Evolutionary conservation across 352 stramenopile species (phyloP).

Genomic region (Pythium periplocum): DNA sequence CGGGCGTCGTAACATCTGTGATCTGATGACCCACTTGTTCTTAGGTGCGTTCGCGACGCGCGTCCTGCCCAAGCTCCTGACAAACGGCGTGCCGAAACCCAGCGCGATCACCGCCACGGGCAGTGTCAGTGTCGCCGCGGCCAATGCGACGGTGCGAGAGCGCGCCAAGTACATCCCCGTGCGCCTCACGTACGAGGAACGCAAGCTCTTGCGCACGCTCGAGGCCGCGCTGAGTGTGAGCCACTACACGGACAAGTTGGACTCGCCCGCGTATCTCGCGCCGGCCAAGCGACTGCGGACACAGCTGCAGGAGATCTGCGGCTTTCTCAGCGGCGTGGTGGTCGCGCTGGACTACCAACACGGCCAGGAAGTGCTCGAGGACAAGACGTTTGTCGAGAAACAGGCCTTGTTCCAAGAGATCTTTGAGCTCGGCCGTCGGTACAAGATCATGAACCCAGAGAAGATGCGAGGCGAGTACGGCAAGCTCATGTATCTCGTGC

Average conservation of each 20-base stretch:
- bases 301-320: constrained; percentile 90
- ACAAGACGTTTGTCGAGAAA: constrained; percentile 89
- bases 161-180: constrained; percentile 96
- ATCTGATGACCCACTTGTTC: constrained; percentile 85
- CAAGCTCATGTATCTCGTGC: constrained; percentile 93
- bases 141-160: constrained; percentile 64
- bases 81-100: constrained; percentile 2
- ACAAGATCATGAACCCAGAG: constrained; percentile 99
- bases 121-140: constrained; percentile 16
- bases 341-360: constrained; percentile 86
- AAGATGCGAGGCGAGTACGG: constrained; percentile 97
- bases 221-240: constrained; percentile 91
- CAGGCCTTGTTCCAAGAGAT: constrained; percentile 86
- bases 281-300: constrained; percentile 78
- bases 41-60: constrained; percentile 32
- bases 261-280: constrained; percentile 61
- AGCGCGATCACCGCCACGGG: constrained; percentile 3
- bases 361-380: constrained; percentile 81
- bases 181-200: constrained; percentile 92
- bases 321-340: constrained; percentile 89
- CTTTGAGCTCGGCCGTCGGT: constrained; percentile 93
- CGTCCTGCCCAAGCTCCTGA: constrained; percentile 3
- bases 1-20: constrained; percentile 78
- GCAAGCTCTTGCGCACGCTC: constrained; percentile 92
- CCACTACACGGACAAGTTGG: constrained; percentile 93